Evolutionary conservation across 23 red algal species (phyloP), one percentile per base, ranked within the genome.

Genomic region (Gracilariopsis chorda): DNA sequence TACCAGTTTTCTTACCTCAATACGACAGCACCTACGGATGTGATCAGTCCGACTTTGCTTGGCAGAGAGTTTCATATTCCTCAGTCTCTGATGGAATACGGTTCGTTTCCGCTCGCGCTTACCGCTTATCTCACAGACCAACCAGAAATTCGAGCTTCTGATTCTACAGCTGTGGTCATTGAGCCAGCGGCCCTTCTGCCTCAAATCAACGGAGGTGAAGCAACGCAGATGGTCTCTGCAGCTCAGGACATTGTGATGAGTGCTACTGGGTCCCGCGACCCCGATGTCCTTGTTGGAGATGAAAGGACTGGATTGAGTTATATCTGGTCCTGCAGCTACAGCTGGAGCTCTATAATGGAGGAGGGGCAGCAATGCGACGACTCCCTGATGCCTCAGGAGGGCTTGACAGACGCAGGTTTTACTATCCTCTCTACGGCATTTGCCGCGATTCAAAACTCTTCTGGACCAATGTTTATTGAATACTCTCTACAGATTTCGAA

Each of bases 11-110:
- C 88, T 8, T 71, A 92, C 47, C 34, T 53, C 13, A 82, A 80
- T 48, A 70, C 75, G 7, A 53, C 88, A 47, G 88, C 75, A 27
- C 64, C 57, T 16, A 45, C 51, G 48, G 61, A 92, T 40, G 62
- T 69, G 27, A 56, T 73, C 12, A 53, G 76, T 33, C 88, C 88
- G 9, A 92, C 88, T 55, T 61, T 92, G 16, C 46, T 92, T 0
- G 88, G 88, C 17, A 51, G 88, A 5, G 88, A 92, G 32, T 92
- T 92, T 75, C 75, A 92, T 65, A 82, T 92, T 23, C 88, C 88
- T 30, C 88, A 92, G 25, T 42, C 33, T 16, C 24, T 51, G 35
- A 80, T 92, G 60, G 48, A 73, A 9, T 92, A 92, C 77, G 88
- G 88, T 30, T 70, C 75, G 2, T 92, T 81, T 48, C 39, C 35